Evolutionary conservation across 331 rosid species (phyloP), one percentile per base, ranked within the genome.

Genomic region (Quercus lobata): DNA sequence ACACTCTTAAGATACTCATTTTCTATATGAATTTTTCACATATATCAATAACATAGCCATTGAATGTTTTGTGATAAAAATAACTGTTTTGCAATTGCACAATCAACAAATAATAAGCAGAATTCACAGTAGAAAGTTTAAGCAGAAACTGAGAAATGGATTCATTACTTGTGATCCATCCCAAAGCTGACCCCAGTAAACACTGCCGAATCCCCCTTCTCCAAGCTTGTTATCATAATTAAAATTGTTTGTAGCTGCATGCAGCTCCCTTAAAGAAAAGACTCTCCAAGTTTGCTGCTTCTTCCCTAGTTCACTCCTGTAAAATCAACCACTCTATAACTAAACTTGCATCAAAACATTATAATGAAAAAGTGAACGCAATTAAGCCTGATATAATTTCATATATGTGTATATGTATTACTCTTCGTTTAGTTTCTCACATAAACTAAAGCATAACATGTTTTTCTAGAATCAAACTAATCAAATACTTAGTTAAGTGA

Each of bases 161-260:
- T 29, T 55, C 79, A 71, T 57, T 84, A 93, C 98, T 81, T 93
- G 98, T 2, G 98, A 90, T 85, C 98, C 98, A 85, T 93, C 98
- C 97, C 97, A 90, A 57, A 93, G 97, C 89, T 93, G 98, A 68
- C 98, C 98, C 98, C 98, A 91, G 81, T 93, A 93, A 22, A 93
- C 97, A 78, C 98, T 93, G 57, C 98, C 98, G 57, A 91, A 93
- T 54, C 95, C 98, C 5, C 98, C 98, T 87, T 93, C 98, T 17
- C 98, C 98, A 18, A 93, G 95, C 80, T 93, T 93, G 89, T 93
- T 93, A 75, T 93, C 98, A 61, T 91, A 93, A 85, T 91, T 93
- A 80, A 93, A 93, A 78, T 91, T 93, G 87, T 93, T 93, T 52
- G 98, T 93, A n/a, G 98, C 98, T 3, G 97, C 85, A 44, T 90